These are phyloP conservation scores for Vaccinium vitisidaea DNA, from an alignment of 148 eudicot species.

Conservation along the genomic window DNA sequence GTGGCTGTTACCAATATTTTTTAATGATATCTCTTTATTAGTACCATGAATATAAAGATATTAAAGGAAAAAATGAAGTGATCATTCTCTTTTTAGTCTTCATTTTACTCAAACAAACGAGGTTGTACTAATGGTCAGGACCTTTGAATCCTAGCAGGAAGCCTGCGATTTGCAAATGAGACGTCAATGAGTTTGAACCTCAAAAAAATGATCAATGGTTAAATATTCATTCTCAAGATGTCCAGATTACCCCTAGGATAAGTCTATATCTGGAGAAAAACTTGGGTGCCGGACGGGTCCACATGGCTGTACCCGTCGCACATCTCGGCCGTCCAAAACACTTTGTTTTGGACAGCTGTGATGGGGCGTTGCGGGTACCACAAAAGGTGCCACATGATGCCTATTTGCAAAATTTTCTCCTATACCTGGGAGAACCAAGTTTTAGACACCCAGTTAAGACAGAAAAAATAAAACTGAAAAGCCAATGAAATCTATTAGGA, in stretches of 20 bases:
- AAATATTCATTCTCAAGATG: not conserved
- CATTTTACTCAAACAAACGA: not conserved
- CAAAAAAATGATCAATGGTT: not conserved
- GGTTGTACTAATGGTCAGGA: not conserved
- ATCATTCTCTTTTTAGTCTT: not conserved
- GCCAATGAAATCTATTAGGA: not conserved
- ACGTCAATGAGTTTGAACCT: not conserved
- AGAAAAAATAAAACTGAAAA: not conserved
- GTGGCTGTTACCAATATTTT: not conserved
- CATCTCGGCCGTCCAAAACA: too few relatives aligned
- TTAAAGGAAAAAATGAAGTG: too few relatives aligned
- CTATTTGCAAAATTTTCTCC: too few relatives aligned
- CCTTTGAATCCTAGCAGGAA: not conserved
- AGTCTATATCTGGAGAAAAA: not conserved
- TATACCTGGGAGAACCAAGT: not conserved
- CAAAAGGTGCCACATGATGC: too few relatives aligned
- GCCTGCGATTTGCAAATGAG: not conserved
- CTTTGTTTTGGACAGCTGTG: too few relatives aligned
- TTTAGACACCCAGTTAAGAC: not conserved
- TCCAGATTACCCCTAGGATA: not conserved
- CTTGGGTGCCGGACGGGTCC: too few relatives aligned
- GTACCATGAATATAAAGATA: too few relatives aligned
- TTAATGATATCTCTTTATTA: not conserved
- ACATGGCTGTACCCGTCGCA: too few relatives aligned
- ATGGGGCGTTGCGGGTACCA: too few relatives aligned